Percentiles rank a stretch among this genome's conserved stretches.
Conservation (phyloP, 2,329 filamentous ascomycete species). For the Xylariomycetidae sp. region DNA sequence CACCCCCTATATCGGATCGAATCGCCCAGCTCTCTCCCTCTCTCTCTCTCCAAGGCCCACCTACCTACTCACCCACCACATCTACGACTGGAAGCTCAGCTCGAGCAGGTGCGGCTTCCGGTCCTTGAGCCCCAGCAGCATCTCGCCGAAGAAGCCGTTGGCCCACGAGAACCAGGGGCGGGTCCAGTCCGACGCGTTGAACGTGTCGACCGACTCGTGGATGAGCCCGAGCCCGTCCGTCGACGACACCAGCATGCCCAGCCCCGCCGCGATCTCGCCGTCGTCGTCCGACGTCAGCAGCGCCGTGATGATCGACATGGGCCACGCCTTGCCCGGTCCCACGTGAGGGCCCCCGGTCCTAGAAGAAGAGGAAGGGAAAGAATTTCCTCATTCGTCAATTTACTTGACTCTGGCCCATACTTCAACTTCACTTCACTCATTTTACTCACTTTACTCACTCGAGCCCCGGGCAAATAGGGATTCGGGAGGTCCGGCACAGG, state of each 20-base stretch:
- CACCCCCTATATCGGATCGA: too few species aligned
- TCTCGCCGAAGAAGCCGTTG: conserved; percentile 30
- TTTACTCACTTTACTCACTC: too few species aligned
- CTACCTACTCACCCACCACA: neutral
- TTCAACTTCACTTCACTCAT: too few species aligned
- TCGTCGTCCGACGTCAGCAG: conserved; percentile 57
- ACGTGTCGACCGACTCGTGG: conserved; percentile 37
- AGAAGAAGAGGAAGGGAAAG: conserved; percentile 1
- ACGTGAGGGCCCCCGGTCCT: conserved; percentile 47
- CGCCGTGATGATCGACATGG: conserved; percentile 78
- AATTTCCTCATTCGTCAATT: neutral
- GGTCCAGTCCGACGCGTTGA: conserved; percentile 31
- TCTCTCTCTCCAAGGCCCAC: neutral
- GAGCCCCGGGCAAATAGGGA: too few species aligned
- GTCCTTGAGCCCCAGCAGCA: conserved; percentile 49
- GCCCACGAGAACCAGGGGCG: conserved; percentile 37
- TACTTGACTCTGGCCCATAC: neutral
- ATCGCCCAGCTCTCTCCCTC: neutral
- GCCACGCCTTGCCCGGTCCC: conserved; percentile 72
- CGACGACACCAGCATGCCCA: conserved; percentile 26
- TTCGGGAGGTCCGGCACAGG: too few species aligned
- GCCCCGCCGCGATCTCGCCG: conserved; percentile 29
- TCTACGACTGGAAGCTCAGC: conserved; percentile 42
- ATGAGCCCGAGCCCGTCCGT: conserved; percentile 33
- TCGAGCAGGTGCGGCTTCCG: conserved; percentile 64